Evolutionary conservation across 805 yeast species (phyloP).

Genomic region (Pichia pseudocactophila): DNA sequence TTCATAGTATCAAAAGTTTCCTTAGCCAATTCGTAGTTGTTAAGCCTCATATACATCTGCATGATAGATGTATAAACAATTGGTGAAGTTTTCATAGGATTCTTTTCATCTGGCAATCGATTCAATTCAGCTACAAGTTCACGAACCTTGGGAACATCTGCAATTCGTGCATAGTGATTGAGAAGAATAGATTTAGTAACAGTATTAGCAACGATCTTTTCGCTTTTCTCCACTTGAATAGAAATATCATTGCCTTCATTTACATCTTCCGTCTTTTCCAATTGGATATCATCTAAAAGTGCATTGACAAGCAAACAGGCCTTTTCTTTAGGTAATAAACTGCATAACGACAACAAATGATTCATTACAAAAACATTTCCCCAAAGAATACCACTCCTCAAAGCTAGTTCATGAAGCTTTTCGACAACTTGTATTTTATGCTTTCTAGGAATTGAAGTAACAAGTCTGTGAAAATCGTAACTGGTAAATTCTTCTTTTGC

Average conservation of each 20-base stretch:
- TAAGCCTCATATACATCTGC: conserved; percentile 48
- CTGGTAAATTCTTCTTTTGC: conserved; percentile 28
- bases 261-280: not conserved
- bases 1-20: conserved; percentile 80
- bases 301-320: conserved; percentile 26
- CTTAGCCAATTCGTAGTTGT: conserved; percentile 51
- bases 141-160: conserved; percentile 32
- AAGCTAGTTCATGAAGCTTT: conserved; percentile 29
- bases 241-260: not conserved
- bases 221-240: not conserved
- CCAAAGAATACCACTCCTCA: conserved; percentile 9
- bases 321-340: conserved; percentile 13
- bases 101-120: conserved; percentile 7
- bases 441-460: conserved; percentile 33
- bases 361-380: conserved; percentile 29
- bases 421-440: conserved; percentile 30
- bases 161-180: conserved; percentile 34
- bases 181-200: conserved; percentile 37
- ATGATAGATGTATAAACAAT: conserved; percentile 47
- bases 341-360: conserved; percentile 29
- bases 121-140: conserved; percentile 28
- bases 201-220: conserved; percentile 26
- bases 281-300: conserved; percentile 23
- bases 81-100: conserved; percentile 15
- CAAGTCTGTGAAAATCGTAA: conserved; percentile 29